A percentile compares a stretch with the other conserved stretches of the same genome.
Conservation (phyloP, 495 filamentous ascomycete species). For the Neurospora cerealis region DNA sequence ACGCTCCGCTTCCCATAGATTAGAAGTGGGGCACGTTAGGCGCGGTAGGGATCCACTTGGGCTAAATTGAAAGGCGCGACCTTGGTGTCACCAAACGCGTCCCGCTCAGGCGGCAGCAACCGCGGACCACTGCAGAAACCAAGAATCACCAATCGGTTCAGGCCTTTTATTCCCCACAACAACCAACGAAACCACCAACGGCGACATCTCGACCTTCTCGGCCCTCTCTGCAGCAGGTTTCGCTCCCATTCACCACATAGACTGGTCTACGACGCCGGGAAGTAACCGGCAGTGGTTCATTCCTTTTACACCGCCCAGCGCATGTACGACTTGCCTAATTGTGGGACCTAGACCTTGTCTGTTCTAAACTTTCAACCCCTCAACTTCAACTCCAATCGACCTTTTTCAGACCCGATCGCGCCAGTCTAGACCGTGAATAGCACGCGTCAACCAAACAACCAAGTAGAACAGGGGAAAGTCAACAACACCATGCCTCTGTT, state of each 20-base stretch:
- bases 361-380: background rate
- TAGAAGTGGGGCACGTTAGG: background rate
- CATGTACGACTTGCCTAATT: background rate
- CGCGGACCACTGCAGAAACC: background rate
- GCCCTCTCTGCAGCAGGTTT: background rate
- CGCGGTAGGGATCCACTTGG: background rate
- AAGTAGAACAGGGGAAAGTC: background rate
- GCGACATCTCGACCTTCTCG: background rate
- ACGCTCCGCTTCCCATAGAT: background rate
- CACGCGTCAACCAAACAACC: background rate
- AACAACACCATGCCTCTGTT: constrained; percentile 27
- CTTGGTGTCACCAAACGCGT: background rate
- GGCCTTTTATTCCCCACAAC: background rate
- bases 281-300: background rate
- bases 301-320: background rate
- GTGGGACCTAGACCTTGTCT: background rate
- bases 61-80: constrained; percentile 9
- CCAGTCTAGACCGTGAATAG: background rate
- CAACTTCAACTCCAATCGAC: background rate
- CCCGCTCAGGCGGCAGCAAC: background rate
- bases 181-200: background rate
- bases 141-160: background rate
- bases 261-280: background rate
- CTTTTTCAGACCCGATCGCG: background rate
- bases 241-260: background rate